Base-by-base conservation (phyloP, 2,329 filamentous ascomycete species). In the Colletotrichum echinochloae region DNA sequence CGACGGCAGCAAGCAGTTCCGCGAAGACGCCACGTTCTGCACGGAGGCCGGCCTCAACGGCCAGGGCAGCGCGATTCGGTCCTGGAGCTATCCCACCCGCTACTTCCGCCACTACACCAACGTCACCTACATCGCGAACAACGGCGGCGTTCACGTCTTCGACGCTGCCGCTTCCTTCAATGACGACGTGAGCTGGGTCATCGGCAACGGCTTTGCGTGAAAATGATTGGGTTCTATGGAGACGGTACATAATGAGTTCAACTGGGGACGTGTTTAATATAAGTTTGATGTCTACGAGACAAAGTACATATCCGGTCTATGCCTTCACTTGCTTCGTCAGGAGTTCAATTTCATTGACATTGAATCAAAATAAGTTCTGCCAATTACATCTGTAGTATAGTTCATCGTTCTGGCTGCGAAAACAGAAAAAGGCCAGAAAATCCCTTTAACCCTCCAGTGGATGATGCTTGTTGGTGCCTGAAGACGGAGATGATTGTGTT, bases 21-120 rank as follows among this genome's bases (percentile, higher is more conserved):
- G 79, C 5, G 88, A 91, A 73, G 89, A 91, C 57, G 88, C 89
- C 9, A 91, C 89, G 0, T 91, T 91, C 78, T 91, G 89, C 75
- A 81, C 87, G 0, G 82, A 86, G 76, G 68, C 82, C 0, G 85
- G 84, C 0, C 78, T 91, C 28, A 86, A 78, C 72, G 86, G 87
- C 5, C 75, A 82, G 52, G 88, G 86, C 8, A 85, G 71, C 72
- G 84, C 88, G 0, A 81, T 91, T 39, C 82, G 86, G 5, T 81
- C 88, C 1, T 91, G 89, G 89, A 84, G 81, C 52, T 90, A 89
- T 74, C 89, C 89, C 0, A 89, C 88, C 0, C 83, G 88, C 54
- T 90, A 82, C 68, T 80, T 90, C 74, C 83, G 89, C 28, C 88
- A 90, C 74, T 90, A 83, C 71, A 74, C 76, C 57, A 88, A 81